phyloP scores from a whole-genome alignment of 371 early-diverging fungal species.

The Blastocladiella emersonii region DNA sequence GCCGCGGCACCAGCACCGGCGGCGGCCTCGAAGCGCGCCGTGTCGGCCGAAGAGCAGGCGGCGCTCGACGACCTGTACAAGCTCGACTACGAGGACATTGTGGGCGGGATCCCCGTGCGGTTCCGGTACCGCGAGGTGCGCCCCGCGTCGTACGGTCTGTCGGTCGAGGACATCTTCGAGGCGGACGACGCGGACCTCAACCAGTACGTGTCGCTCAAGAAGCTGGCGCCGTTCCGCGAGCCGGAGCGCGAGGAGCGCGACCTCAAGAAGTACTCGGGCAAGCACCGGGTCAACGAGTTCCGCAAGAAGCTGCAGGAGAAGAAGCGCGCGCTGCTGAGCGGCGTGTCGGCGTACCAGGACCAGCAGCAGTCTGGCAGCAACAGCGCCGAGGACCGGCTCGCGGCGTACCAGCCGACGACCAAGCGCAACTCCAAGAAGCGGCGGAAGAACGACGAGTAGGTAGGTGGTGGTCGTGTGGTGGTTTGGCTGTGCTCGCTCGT shows the following conservation, averaged over 20 bases:
- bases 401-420: not conserved
- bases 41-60: slow-evolving; percentile 15
- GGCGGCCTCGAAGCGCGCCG: slow-evolving; percentile 5
- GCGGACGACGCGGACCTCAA: slow-evolving; percentile 84
- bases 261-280: slow-evolving; percentile 27
- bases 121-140: slow-evolving; percentile 80
- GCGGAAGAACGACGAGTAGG: slow-evolving; percentile 1
- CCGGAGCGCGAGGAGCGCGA: slow-evolving; percentile 34
- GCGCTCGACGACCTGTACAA: slow-evolving; percentile 75
- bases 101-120: slow-evolving; percentile 70
- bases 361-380: not conserved
- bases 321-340: not conserved
- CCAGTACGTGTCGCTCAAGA: slow-evolving; percentile 66
- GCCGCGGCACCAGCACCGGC: not conserved
- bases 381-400: not conserved
- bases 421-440: not conserved
- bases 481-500: no score
- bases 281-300: slow-evolving; percentile 43
- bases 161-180: slow-evolving; percentile 64
- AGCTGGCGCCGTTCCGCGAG: slow-evolving; percentile 61
- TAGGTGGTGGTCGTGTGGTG: no score
- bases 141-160: slow-evolving; percentile 57
- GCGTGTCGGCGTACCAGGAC: not conserved
- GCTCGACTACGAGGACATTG: slow-evolving; percentile 85
- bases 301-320: slow-evolving; percentile 19